These are phyloP conservation scores for Brassica incana DNA, from an alignment of 345 rosid genomes.

Conservation along the genomic window DNA sequence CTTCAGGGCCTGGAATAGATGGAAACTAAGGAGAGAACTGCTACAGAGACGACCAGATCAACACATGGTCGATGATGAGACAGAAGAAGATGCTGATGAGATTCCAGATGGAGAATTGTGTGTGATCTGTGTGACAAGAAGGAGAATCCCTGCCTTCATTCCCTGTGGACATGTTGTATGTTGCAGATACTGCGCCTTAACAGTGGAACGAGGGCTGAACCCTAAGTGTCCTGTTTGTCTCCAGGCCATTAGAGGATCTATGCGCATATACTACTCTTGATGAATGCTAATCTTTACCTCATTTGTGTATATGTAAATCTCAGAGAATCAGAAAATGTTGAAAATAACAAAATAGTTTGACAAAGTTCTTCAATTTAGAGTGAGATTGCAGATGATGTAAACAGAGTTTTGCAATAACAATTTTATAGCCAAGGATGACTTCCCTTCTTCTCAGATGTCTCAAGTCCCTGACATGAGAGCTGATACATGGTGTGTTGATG, in stretches of 20 bases:
- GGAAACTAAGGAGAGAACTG: conserved; percentile 59
- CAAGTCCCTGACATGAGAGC: conserved; percentile 42
- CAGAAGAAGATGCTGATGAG: conserved; percentile 54
- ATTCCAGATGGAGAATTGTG: conserved; percentile 84
- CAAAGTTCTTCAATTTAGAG: conserved; percentile 16
- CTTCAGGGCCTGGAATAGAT: conserved; percentile 77
- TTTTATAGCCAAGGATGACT: conserved; percentile 89
- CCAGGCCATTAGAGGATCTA: conserved; percentile 54
- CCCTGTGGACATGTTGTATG: conserved; percentile 97
- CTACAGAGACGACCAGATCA: conserved; percentile 40
- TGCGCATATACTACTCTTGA: conserved; percentile 66
- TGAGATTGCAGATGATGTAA: not conserved
- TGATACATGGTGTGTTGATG: conserved; percentile 40
- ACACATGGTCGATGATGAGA: conserved; percentile 21
- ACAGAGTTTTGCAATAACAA: conserved; percentile 16
- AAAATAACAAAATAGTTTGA: conserved; percentile 17
- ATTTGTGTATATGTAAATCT: conserved; percentile 2
- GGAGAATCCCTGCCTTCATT: conserved; percentile 66
- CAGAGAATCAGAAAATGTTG: not conserved
- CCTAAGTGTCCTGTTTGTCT: conserved; percentile 92
- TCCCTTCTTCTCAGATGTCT: conserved; percentile 43
- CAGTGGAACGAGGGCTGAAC: conserved; percentile 56
- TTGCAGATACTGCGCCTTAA: conserved; percentile 75
- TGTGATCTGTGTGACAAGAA: conserved; percentile 75
- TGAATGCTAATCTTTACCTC: not conserved